A percentile compares a stretch with the other conserved stretches of the same genome.
Evolutionary conservation across 306 rosid species (phyloP).

Genomic region (Potentilla sterilis): DNA sequence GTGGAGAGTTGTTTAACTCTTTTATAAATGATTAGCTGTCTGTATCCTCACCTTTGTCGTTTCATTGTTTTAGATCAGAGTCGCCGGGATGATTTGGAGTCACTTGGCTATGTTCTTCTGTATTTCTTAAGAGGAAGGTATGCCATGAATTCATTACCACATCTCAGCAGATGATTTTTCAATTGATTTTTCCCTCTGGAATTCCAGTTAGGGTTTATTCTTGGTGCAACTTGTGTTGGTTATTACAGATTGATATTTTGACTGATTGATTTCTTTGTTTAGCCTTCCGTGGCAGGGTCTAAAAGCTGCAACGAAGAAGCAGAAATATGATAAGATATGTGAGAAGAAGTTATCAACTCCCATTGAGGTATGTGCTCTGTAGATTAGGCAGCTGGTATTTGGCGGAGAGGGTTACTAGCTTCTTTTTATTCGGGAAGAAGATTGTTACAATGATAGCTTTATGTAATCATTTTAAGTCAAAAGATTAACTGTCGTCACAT

Average conservation of each 20-base stretch:
- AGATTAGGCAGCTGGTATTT: neutral
- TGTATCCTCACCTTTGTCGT: constrained; percentile 1
- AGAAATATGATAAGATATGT: constrained; percentile 76
- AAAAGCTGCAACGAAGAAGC: constrained; percentile 70
- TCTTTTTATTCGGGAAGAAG: neutral
- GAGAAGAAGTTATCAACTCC: constrained; percentile 81
- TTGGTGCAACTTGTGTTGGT: neutral
- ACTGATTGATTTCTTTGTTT: constrained; percentile 26
- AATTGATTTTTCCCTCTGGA: neutral
- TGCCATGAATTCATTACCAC: neutral
- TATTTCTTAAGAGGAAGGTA: constrained; percentile 90
- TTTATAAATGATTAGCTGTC: neutral
- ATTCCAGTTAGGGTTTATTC: neutral
- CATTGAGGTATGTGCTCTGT: constrained; percentile 54
- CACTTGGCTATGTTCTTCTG: constrained; percentile 83
- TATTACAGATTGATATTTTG: neutral
- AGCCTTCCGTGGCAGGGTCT: constrained; percentile 99
- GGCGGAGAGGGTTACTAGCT: neutral
- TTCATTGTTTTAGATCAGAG: constrained; percentile 60
- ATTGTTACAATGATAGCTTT: neutral
- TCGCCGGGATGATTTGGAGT: constrained; percentile 90
- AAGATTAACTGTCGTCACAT: constrained; percentile 16
- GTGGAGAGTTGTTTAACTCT: constrained; percentile 9
- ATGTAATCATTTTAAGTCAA: neutral
- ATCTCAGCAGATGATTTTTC: neutral